Evolutionary conservation across 345 rosid genomes (phyloP).

Genomic region (Acer campestre): DNA sequence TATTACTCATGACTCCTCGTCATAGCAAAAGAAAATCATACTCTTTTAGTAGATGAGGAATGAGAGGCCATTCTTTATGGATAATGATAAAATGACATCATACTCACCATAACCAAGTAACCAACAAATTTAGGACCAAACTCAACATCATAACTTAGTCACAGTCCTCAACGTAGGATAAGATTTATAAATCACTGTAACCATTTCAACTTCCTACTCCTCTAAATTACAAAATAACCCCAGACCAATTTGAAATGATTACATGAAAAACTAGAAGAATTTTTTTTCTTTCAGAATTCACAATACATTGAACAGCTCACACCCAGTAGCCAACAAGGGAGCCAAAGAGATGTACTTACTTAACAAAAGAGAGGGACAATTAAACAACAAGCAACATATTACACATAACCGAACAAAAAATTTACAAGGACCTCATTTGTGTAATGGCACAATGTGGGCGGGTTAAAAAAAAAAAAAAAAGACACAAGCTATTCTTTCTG

Average conservation of each 20-base stretch:
- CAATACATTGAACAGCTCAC: conserved; percentile 22
- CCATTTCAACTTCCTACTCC: background rate
- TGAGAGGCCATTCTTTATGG: background rate
- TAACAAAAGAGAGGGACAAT: background rate
- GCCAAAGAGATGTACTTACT: background rate
- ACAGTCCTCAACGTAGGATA: no score
- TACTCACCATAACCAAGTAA: no score
- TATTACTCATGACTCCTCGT: no score
- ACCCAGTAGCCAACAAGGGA: conserved; percentile 7
- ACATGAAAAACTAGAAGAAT: background rate
- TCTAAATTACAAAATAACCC: conserved; percentile 6
- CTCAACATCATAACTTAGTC: no score
- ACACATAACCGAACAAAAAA: conserved; percentile 18
- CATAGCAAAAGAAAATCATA: background rate
- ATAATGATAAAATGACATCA: no score
- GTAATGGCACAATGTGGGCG: conserved; percentile 32
- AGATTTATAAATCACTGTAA: background rate
- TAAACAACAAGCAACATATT: conserved; percentile 17
- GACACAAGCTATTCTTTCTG: conserved; percentile 3
- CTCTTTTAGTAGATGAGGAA: conserved; percentile 5
- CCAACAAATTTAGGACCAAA: no score
- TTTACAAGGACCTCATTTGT: conserved; percentile 35
- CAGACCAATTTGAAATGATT: background rate
- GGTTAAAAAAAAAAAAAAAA: background rate
- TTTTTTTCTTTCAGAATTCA: background rate